A percentile compares a stretch with the other conserved stretches of the same genome.
Evolutionary conservation across 148 eudicot genomes (phyloP).

Genomic region (Fallopia convolvulus): DNA sequence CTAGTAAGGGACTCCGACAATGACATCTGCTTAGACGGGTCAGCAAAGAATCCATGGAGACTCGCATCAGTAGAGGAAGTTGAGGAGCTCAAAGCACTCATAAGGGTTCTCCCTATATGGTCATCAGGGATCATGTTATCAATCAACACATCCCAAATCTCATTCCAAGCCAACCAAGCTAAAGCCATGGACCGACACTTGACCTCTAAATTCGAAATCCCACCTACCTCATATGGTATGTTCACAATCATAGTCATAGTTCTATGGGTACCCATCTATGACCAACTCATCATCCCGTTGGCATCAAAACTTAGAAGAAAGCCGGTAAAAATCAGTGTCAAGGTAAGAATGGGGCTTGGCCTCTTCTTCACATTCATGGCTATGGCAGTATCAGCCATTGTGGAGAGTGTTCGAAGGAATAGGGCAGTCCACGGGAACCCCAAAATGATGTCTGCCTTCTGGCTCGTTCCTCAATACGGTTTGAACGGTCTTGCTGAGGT

Average conservation of each 20-base stretch:
- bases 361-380: slow-evolving; percentile 41
- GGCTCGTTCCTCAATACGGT: slow-evolving; percentile 45
- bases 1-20: slow-evolving; percentile 33
- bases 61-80: slow-evolving; percentile 66
- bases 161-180: slow-evolving; percentile 52
- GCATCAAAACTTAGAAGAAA: slow-evolving; percentile 56
- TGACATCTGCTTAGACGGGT: slow-evolving; percentile 28
- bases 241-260: slow-evolving; percentile 46
- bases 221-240: slow-evolving; percentile 67
- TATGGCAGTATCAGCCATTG: slow-evolving; percentile 47
- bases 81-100: slow-evolving; percentile 59
- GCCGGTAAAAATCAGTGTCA: slow-evolving; percentile 41
- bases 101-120: slow-evolving; percentile 69
- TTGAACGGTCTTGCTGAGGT: slow-evolving; percentile 78
- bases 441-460: slow-evolving; percentile 59
- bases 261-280: slow-evolving; percentile 59
- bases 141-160: slow-evolving; percentile 34
- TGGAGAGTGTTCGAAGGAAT: slow-evolving; percentile 44
- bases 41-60: slow-evolving; percentile 39
- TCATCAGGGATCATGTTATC: slow-evolving; percentile 60
- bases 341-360: slow-evolving; percentile 69
- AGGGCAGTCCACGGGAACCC: slow-evolving; percentile 24
- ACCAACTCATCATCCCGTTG: slow-evolving; percentile 57
- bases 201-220: slow-evolving; percentile 44
- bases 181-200: slow-evolving; percentile 69